A percentile compares a stretch with the other conserved stretches of the same genome.
Conservation (phyloP, 2,329 filamentous ascomycete species). For the Ophiostoma tasmaniense region DNA sequence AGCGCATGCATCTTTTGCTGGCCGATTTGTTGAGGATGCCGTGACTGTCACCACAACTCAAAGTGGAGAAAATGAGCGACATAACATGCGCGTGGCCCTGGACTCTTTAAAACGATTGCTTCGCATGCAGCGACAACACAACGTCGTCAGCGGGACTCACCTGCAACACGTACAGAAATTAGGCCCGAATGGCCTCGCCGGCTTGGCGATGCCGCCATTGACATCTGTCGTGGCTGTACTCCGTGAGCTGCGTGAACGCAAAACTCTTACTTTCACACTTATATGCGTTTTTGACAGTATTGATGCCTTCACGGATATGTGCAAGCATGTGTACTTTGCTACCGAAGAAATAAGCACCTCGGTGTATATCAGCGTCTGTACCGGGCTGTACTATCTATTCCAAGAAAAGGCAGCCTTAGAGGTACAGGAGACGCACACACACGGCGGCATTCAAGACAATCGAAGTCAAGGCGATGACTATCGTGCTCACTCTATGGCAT, state of each 20-base stretch:
- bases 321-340: background rate
- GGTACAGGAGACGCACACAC: background rate
- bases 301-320: background rate
- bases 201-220: background rate
- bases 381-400: background rate
- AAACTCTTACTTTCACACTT: background rate
- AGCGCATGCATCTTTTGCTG: background rate
- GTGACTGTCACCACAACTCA: background rate
- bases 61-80: no score
- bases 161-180: background rate
- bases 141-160: background rate
- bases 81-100: background rate
- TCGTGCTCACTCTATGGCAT: background rate
- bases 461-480: background rate
- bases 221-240: background rate
- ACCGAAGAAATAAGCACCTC: background rate
- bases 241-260: background rate
- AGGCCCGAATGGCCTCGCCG: background rate
- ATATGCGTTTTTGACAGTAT: slow-evolving; percentile 2
- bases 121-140: background rate
- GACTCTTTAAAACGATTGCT: background rate
- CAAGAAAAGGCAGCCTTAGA: background rate
- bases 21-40: background rate
- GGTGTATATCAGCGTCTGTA: background rate
- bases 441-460: no score